Percentiles rank a stretch among this genome's conserved stretches.
Evolutionary conservation across 768 basidiomycete species (phyloP).

Genomic region (Lentinula edodes): DNA sequence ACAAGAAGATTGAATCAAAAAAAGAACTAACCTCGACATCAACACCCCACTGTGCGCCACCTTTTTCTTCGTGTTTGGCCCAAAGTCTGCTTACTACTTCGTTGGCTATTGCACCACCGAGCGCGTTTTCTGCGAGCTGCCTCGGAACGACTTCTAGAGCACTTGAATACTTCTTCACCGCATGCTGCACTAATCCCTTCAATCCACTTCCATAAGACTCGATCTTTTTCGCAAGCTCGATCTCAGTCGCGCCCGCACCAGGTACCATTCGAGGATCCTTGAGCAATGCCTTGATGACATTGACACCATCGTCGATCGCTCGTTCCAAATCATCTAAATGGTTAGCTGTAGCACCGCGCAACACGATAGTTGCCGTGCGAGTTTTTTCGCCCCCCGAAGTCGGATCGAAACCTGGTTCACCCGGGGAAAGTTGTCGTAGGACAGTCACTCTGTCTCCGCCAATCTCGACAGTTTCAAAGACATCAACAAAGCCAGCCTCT

Average conservation of each 20-base stretch:
- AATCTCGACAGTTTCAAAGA: constrained; percentile 94
- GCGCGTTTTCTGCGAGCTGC: constrained; percentile 91
- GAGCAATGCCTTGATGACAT: constrained; percentile 88
- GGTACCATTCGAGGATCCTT: constrained; percentile 89
- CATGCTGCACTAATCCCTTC: constrained; percentile 90
- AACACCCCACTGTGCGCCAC: constrained; percentile 71
- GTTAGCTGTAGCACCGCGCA: constrained; percentile 93
- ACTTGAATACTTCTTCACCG: constrained; percentile 81
- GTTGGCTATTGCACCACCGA: constrained; percentile 87
- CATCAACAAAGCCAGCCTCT: constrained; percentile 89
- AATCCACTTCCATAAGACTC: constrained; percentile 84
- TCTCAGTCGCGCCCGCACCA: constrained; percentile 91
- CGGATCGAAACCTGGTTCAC: constrained; percentile 60
- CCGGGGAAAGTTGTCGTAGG: constrained; percentile 71
- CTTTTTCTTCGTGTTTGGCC: constrained; percentile 82
- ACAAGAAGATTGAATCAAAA: neutral
- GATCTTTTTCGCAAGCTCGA: constrained; percentile 84
- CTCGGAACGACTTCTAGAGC: constrained; percentile 91
- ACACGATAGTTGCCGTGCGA: constrained; percentile 87
- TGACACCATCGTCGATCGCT: constrained; percentile 94
- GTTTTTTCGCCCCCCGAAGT: constrained; percentile 59
- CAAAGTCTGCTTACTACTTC: constrained; percentile 86
- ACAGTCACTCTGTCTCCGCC: constrained; percentile 98
- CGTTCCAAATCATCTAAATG: constrained; percentile 94
- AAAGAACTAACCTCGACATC: constrained; percentile 69